Evolutionary conservation across 805 yeast species (phyloP).

Genomic region (Saccharomycopsis fibuligera): DNA sequence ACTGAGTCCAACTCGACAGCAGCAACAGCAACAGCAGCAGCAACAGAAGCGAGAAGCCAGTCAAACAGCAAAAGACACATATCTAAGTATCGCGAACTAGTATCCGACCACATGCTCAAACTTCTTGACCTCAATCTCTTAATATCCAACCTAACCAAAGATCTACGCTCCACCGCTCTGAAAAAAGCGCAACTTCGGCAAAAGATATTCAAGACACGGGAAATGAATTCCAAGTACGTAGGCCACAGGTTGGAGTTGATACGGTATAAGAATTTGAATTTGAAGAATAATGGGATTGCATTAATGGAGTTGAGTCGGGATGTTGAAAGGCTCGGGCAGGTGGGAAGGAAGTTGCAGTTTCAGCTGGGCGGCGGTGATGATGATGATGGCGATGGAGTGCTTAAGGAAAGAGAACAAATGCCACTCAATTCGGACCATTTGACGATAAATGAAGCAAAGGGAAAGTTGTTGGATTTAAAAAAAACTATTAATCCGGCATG

Average conservation of each 20-base stretch:
- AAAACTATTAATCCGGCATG: slow-evolving; percentile 6
- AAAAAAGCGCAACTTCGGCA: slow-evolving; percentile 3
- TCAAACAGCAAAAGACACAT: slow-evolving; percentile 1
- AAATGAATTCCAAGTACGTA: slow-evolving; percentile 1
- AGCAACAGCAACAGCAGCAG: not conserved
- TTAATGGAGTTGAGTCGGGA: not conserved
- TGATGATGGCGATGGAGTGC: not conserved
- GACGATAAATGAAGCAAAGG: not conserved
- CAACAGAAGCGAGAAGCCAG: too few relatives aligned
- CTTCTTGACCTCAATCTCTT: slow-evolving; percentile 15
- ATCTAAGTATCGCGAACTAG: slow-evolving; percentile 4
- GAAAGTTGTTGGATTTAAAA: not conserved
- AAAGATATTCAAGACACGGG: slow-evolving; percentile 1
- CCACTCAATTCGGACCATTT: not conserved
- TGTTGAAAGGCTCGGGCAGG: not conserved
- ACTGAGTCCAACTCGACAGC: not conserved
- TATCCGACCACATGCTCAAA: slow-evolving; percentile 7
- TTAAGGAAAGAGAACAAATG: not conserved
- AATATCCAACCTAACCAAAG: not conserved
- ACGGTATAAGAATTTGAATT: slow-evolving; percentile 3
- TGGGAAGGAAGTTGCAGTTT: not conserved
- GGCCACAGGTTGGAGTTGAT: not conserved
- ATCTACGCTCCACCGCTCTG: not conserved
- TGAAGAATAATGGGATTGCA: not conserved
- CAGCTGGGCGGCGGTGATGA: too few relatives aligned